Percentiles rank a stretch among this genome's conserved stretches.
These are phyloP conservation scores for Monilinia fructigena DNA, from an alignment of 2,329 filamentous ascomycete species.

Conservation along the genomic window DNA sequence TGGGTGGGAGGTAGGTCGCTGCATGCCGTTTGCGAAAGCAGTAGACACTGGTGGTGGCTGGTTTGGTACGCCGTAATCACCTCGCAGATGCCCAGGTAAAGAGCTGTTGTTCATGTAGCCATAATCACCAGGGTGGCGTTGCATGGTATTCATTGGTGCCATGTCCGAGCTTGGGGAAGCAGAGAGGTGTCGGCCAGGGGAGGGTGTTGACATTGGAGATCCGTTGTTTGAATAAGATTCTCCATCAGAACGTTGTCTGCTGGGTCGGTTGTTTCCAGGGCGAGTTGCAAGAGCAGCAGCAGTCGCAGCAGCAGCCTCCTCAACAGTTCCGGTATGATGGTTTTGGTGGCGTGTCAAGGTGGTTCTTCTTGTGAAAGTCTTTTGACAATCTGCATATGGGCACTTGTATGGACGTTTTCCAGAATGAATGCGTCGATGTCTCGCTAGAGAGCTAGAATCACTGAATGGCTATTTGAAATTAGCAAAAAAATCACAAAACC, in stretches of 20 bases:
- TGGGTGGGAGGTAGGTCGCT: slow-evolving; percentile 80
- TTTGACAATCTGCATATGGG: slow-evolving; percentile 94
- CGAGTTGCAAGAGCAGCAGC: slow-evolving; percentile 73
- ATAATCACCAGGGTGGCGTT: slow-evolving; percentile 56
- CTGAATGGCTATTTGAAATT: slow-evolving; percentile 74
- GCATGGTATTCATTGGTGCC: slow-evolving; percentile 64
- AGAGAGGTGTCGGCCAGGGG: slow-evolving; percentile 74
- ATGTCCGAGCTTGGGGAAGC: slow-evolving; percentile 78
- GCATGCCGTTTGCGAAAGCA: slow-evolving; percentile 52
- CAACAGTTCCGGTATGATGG: slow-evolving; percentile 90
- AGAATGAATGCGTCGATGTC: slow-evolving; percentile 91
- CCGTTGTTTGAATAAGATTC: slow-evolving; percentile 69
- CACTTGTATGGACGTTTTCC: slow-evolving; percentile 97
- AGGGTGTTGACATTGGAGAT: slow-evolving; percentile 77
- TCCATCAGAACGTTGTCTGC: slow-evolving; percentile 64
- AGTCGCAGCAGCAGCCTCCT: slow-evolving; percentile 86
- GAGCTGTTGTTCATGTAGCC: slow-evolving; percentile 76
- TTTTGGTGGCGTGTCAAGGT: slow-evolving; percentile 95
- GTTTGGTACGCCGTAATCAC: slow-evolving; percentile 54
- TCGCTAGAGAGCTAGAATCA: slow-evolving; percentile 89
- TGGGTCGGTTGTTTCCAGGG: slow-evolving; percentile 42
- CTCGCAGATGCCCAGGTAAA: slow-evolving; percentile 78
- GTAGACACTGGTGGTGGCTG: slow-evolving; percentile 59
- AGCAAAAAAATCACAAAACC: slow-evolving; percentile 26
- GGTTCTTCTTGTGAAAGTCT: slow-evolving; percentile 94